Evolutionary conservation across 139 green algal genomes (phyloP), one percentile per base, ranked within the genome.

Genomic region (Picochlorum sp.): DNA sequence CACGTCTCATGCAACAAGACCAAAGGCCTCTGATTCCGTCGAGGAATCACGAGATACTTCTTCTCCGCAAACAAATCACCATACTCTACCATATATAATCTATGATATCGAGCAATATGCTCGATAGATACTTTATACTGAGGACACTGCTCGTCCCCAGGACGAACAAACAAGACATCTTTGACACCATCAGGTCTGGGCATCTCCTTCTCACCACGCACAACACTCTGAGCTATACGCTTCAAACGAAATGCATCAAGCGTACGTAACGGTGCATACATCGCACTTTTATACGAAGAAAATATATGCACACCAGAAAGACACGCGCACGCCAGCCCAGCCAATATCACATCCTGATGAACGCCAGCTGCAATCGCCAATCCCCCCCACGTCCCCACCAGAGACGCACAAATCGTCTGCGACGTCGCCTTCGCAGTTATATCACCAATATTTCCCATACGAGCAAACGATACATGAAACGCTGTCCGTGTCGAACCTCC

Each of bases 391-490:
- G 82, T 87, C 34, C 83, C 83, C 54, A 87, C 67, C 49, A 90
- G 62, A 4, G 72, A 82, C 30, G 80, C 62, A 50, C 76, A 85
- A 57, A 90, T 90, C 62, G 78, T 87, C 76, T 90, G 84, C 37
- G 67, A 81, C 54, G 83, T 85, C 62, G 71, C 71, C 65, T 85
- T 79, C 28, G 78, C 78, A 4, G 67, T 79, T 34, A 85, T 65
- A 37, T 85, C 78, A 2, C 71, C 84, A 16, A 90, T 86, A 77
- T 90, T 90, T 63, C 81, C 80, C 67, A 85, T 78, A 1, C 69
- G 49, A 4, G 77, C 80, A 55, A 86, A 89, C 11, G 67, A 72
- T 2, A 88, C 73, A 77, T 90, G 85, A 73, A 90, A 90, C 10
- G 83, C 80, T 14, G 64, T 74, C 55, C 84, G 73, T 0, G 80